Percentiles rank a stretch among this genome's conserved stretches.
These are phyloP conservation scores for Metschnikowia koreensis DNA, from an alignment of 805 yeast genomes.

Conservation along the genomic window DNA sequence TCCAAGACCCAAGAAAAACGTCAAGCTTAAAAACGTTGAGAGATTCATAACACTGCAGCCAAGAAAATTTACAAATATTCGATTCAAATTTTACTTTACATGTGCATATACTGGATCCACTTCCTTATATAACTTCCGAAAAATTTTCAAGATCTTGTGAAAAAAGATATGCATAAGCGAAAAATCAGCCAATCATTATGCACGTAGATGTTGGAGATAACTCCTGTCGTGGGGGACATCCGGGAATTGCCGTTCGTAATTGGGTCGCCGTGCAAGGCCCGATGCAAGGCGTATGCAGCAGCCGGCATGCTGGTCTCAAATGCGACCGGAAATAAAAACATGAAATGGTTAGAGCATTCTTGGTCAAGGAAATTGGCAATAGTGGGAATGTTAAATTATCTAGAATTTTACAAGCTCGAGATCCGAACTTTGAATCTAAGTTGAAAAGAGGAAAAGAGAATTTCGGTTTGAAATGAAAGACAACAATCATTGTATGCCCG, in stretches of 20 bases:
- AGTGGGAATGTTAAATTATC: no score
- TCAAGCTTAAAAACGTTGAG: neutral
- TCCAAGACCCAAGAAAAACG: conserved; percentile 2
- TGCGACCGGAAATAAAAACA: no score
- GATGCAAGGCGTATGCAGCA: neutral
- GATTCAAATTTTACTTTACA: no score
- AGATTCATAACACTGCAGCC: conserved; percentile 2
- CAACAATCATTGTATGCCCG: no score
- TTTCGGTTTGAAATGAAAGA: no score
- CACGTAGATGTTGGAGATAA: conserved; percentile 10
- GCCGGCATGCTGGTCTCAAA: neutral
- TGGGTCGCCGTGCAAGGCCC: neutral
- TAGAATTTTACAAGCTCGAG: no score
- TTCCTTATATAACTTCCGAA: no score
- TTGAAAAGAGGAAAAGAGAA: no score
- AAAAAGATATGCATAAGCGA: neutral
- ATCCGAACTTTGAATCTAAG: no score
- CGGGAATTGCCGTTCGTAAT: neutral
- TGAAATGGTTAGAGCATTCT: no score
- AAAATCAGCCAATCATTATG: conserved; percentile 4
- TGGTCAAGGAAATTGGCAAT: no score
- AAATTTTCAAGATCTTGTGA: neutral
- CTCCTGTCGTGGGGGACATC: neutral
- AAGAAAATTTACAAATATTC: neutral
- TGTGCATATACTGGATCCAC: neutral